Evolutionary conservation across 2,329 filamentous ascomycete species (phyloP), one percentile per base, ranked within the genome.

Genomic region (Pseudogymnoascus sp.): DNA sequence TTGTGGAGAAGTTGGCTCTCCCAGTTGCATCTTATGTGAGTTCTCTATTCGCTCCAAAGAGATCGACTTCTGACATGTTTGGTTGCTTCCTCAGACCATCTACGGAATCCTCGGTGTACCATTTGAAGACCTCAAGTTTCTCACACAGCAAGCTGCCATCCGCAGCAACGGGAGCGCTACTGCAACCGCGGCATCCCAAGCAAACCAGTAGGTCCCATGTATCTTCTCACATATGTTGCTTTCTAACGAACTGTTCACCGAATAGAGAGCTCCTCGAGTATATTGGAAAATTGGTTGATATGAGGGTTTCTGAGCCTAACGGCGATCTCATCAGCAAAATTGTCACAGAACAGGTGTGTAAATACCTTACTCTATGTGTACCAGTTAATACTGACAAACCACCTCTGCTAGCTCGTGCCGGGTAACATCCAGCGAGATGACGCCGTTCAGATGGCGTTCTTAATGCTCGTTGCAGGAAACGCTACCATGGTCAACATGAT

Each of bases 401-500:
- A 72, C 43, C 66, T 65, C 14, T 67, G 69, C 26, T 68, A 68
- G 65, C 65, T 75, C 46, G 70, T 68, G 10, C 70, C 69, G 3
- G 73, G 74, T 3, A 65, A 74, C 62, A 66, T 77, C 16, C 61
- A 68, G 11, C 70, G 70, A 62, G 64, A 62, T n/a, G 66, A 69
- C 59, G 66, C 67, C 4, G 60, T 81, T 0, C 78, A 80, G 63
- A 79, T 82, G 56, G 78, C 79, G 0, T 82, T 82, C 68, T 70
- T 82, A 6, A 72, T 82, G 4, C 75, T 82, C 1, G 79, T 81
- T 1, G 79, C 80, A 0, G 80, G 80, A 2, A 83, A 82, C 38
- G 81, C 80, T 0, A 81, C 81, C 0, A 79, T 82, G 77, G 76
- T 82, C 4, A 81, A 77, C 67, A 82, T 79, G 76, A 81, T 82